These are phyloP conservation scores for Umbilicus rupestris DNA, from an alignment of 164 flowering plant genomes.

Conservation along the genomic window DNA sequence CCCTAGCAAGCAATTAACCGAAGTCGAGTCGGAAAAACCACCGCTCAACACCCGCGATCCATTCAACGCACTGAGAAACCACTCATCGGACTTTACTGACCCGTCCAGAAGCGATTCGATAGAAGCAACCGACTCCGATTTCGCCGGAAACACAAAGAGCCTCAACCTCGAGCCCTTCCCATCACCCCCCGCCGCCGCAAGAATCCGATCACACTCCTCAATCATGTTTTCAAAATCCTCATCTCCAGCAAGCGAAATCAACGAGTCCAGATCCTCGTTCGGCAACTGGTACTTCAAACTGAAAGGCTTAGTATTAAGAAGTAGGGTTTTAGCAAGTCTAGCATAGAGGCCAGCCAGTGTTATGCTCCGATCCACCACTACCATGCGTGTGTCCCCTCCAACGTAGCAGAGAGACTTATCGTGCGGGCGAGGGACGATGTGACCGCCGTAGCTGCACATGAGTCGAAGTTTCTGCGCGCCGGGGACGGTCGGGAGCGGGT, in stretches of 20 bases:
- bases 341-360: slow-evolving; percentile 42
- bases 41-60: slow-evolving; percentile 23
- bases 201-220: slow-evolving; percentile 77
- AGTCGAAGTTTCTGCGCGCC: slow-evolving; percentile 48
- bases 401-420: slow-evolving; percentile 79
- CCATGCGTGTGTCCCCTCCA: slow-evolving; percentile 90
- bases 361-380: slow-evolving; percentile 61
- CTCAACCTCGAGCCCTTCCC: slow-evolving; percentile 23
- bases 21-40: slow-evolving; percentile 35
- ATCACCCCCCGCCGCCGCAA: slow-evolving; percentile 17
- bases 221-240: slow-evolving; percentile 95
- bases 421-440: slow-evolving; percentile 84
- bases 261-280: slow-evolving; percentile 77
- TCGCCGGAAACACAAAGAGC: slow-evolving; percentile 38
- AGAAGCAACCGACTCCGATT: slow-evolving; percentile 33
- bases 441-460: slow-evolving; percentile 95
- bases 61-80: slow-evolving; percentile 50
- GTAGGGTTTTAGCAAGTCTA: slow-evolving; percentile 51
- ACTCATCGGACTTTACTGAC: slow-evolving; percentile 39
- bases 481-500: neutral
- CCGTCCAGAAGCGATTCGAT: slow-evolving; percentile 32
- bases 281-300: slow-evolving; percentile 83
- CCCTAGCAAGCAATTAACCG: slow-evolving; percentile 42
- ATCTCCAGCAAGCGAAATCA: slow-evolving; percentile 77
- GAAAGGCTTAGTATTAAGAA: slow-evolving; percentile 31